Base-by-base conservation (phyloP, 2,329 filamentous ascomycete genomes). In the Fulvia fulva region DNA sequence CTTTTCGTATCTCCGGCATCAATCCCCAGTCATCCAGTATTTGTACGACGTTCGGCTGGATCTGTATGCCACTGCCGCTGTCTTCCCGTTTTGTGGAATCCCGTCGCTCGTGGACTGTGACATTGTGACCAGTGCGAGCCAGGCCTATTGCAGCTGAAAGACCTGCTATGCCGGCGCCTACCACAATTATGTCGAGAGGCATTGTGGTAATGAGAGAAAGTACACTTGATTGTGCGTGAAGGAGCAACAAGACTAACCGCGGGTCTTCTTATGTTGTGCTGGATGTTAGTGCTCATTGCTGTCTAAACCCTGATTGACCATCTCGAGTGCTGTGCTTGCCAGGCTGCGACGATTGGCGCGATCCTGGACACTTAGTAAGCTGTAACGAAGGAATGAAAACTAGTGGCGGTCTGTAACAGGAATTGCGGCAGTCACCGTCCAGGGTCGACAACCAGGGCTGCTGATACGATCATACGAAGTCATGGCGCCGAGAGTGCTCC, bases 161-260 rank as follows among this genome's bases (percentile, higher is more conserved):
- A n/a, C 55, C 55, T 19, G 55, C 55, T 16, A 57, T 34, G 5
- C 55, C 55, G 9, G 55, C 55, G 25, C 50, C 50, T 9, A 57
- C 55, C 5, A 57, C 43, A 30, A 53, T 53, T 19, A 53, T 23
- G 23, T 43, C 30, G 25, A 57, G 55, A 4, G 55, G 55, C 56
- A 58, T 55, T 21, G 8, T 26, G 3, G 25, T 23, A 23, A 53
- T 22, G n/a, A n/a, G n/a, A n/a, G 7, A n/a, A n/a, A 19, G 3
- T 8, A 4, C 6, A 8, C 8, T 16, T 2, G 37, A 41, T 16
- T n/a, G 37, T 41, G 37, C 14, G 19, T 41, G 1, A 41, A 19
- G 12, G 37, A 41, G 16, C 16, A 5, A 19, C 37, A 41, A 19
- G 37, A 41, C 37, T 41, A 5, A 19, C 16, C 16, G n/a, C 37